Conservation (phyloP, 208 protist genomes). For the Trypanosoma lewisi region DNA sequence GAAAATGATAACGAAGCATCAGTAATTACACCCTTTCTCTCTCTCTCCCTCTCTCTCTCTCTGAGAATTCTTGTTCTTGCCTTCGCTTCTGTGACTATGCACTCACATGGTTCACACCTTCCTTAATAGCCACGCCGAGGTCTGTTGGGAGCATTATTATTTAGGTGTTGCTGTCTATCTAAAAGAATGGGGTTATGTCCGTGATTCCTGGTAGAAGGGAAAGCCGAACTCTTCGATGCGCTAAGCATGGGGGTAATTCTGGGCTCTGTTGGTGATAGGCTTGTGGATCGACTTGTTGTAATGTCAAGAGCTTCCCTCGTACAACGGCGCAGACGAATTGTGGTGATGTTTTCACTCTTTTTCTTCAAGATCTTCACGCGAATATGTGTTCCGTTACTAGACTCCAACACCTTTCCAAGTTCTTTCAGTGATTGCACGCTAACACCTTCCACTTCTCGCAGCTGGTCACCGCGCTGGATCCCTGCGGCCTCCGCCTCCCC, state of each 20-base stretch:
- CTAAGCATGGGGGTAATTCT: constrained; percentile 9
- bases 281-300: not conserved
- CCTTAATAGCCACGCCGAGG: not conserved
- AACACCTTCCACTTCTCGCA: constrained; percentile 12
- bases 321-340: not conserved
- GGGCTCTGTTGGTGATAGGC: not conserved
- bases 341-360: not conserved
- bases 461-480: constrained; percentile 15
- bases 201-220: not conserved
- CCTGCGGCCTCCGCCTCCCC: constrained; percentile 12
- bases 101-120: not conserved
- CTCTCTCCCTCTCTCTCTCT: constrained; percentile 3
- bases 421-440: constrained; percentile 15
- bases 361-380: constrained; percentile 9
- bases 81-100: not conserved
- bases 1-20: too few relatives aligned
- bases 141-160: not conserved
- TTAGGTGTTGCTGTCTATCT: not conserved
- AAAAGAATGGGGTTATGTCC: not conserved
- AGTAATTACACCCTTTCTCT: too few relatives aligned
- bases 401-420: not conserved
- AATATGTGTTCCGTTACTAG: constrained; percentile 11
- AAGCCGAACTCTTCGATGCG: not conserved
- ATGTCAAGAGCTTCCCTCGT: not conserved
- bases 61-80: not conserved